Evolutionary conservation across 164 flowering plant genomes (phyloP).

Genomic region (Umbellularia californica): DNA sequence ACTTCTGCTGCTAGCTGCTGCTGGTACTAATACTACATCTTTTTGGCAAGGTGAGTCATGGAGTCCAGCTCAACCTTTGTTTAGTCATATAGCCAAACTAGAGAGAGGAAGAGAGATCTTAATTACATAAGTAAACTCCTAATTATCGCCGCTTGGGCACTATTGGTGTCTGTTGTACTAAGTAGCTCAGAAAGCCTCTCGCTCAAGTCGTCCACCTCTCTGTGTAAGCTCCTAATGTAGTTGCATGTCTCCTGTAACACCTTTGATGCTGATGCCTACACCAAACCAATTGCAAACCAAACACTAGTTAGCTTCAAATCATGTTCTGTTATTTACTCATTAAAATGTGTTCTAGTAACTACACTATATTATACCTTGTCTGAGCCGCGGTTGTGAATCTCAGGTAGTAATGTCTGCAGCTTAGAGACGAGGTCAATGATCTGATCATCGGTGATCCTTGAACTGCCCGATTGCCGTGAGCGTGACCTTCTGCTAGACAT

Average conservation of each 20-base stretch:
- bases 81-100: background rate
- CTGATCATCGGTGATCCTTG: constrained; percentile 54
- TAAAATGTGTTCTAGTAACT: too few relatives aligned
- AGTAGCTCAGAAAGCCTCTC: constrained; percentile 58
- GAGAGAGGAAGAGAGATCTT: constrained; percentile 3
- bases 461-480: constrained; percentile 40
- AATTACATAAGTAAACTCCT: constrained; percentile 52
- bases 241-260: constrained; percentile 76
- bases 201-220: constrained; percentile 64
- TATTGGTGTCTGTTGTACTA: constrained; percentile 50
- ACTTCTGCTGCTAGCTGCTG: too few relatives aligned
- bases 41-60: background rate
- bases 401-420: constrained; percentile 56
- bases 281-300: background rate
- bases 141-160: constrained; percentile 64
- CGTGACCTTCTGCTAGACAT: constrained; percentile 95
- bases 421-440: constrained; percentile 53
- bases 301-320: background rate
- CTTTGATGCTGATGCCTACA: constrained; percentile 57
- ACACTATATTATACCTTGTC: constrained; percentile 36
- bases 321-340: too few relatives aligned
- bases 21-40: too few relatives aligned
- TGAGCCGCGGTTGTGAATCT: constrained; percentile 41
- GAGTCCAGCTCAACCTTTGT: background rate
- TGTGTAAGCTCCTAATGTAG: constrained; percentile 60